These are phyloP conservation scores for Erodium maritimum DNA, from an alignment of 345 rosid genomes.

Conservation along the genomic window DNA sequence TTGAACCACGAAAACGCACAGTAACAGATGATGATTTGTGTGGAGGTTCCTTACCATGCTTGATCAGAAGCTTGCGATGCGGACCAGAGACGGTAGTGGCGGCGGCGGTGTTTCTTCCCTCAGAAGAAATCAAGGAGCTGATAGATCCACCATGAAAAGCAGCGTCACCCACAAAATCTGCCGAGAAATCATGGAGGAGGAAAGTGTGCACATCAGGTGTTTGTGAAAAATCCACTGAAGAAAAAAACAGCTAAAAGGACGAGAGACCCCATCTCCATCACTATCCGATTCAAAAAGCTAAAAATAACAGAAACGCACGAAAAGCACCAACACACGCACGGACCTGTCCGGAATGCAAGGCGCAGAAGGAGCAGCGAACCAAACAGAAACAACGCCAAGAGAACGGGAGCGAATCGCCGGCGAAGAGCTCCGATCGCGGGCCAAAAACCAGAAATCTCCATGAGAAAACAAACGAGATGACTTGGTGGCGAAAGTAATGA, in stretches of 20 bases:
- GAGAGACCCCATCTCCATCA: neutral
- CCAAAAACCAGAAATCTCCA: slow-evolving; percentile 2
- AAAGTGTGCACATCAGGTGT: neutral
- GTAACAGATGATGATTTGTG: neutral
- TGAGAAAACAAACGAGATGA: neutral
- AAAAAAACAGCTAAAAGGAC: slow-evolving; percentile 5
- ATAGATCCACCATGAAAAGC: neutral
- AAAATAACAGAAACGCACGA: too few relatives aligned
- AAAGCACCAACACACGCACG: neutral
- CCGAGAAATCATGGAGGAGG: neutral
- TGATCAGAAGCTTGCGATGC: slow-evolving; percentile 46
- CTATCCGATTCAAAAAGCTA: neutral
- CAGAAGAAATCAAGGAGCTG: neutral
- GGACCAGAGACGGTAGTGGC: slow-evolving; percentile 6
- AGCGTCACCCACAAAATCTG: slow-evolving; percentile 6
- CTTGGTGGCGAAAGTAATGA: neutral
- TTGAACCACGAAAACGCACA: neutral
- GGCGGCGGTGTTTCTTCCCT: neutral
- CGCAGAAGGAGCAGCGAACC: neutral
- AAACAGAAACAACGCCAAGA: neutral
- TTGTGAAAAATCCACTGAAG: neutral
- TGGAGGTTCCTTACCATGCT: slow-evolving; percentile 16
- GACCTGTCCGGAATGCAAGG: slow-evolving; percentile 4
- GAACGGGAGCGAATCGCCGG: neutral
- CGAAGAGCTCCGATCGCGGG: slow-evolving; percentile 5